Conservation (phyloP, 768 basidiomycete genomes). For the Amanita polypyramis region DNA sequence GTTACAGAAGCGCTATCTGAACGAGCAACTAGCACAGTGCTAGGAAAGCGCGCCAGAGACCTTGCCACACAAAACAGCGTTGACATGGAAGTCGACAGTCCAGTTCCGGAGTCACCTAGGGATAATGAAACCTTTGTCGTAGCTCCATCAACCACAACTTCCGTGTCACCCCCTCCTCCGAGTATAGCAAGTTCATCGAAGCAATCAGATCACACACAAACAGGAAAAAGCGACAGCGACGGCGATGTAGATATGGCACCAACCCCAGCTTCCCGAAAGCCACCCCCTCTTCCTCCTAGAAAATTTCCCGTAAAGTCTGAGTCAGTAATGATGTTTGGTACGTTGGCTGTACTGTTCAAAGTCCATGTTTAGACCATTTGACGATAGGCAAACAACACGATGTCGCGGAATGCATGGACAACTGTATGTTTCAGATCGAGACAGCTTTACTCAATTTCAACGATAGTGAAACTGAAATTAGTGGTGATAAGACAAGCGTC, state of each 20-base stretch:
- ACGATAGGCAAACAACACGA: conserved; percentile 85
- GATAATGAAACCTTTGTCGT: conserved; percentile 26
- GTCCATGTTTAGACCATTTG: conserved; percentile 10
- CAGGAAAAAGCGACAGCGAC: conserved; percentile 13
- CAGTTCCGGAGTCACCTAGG: conserved; percentile 24
- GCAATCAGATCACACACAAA: conserved; percentile 1
- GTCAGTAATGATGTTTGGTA: conserved; percentile 88
- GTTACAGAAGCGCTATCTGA: conserved; percentile 18
- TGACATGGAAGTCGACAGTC: conserved; percentile 49
- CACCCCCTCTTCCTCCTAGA: conserved; percentile 48
- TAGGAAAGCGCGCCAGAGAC: conserved; percentile 62
- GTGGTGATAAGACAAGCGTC: conserved; percentile 57
- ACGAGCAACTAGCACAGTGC: conserved; percentile 38
- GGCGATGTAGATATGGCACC: conserved; percentile 27
- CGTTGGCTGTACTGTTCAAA: conserved; percentile 12
- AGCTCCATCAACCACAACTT: conserved; percentile 18
- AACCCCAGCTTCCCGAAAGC: conserved; percentile 24
- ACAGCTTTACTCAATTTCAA: conserved; percentile 77
- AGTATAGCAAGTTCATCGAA: conserved; percentile 10
- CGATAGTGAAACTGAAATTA: conserved; percentile 29
- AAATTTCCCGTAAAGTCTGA: conserved; percentile 44
- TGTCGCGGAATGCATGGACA: conserved; percentile 98
- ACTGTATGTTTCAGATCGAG: conserved; percentile 98
- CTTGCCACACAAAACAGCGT: conserved; percentile 21
- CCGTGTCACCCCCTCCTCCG: conserved; percentile 18